Evolutionary conservation across 371 early-diverging fungal species (phyloP).

Genomic region (Batrachochytrium dendrobatidis): DNA sequence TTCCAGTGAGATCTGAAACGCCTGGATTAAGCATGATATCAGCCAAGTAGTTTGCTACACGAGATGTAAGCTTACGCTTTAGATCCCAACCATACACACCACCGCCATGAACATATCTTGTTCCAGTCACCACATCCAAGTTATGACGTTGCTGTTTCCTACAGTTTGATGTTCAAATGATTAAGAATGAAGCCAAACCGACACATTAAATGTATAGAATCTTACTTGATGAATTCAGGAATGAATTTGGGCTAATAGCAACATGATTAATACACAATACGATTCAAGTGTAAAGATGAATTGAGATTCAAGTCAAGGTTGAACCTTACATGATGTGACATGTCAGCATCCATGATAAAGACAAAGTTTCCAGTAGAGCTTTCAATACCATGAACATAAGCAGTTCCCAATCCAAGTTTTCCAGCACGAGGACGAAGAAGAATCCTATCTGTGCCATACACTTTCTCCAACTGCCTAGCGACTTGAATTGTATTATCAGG

Average conservation of each 20-base stretch:
- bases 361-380: conserved; percentile 91
- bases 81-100: conserved; percentile 99
- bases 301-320: neutral
- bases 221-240: conserved; percentile 80
- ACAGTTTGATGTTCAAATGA: neutral
- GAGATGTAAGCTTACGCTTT: conserved; percentile 92
- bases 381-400: conserved; percentile 94
- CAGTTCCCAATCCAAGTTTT: conserved; percentile 96
- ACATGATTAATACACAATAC: neutral
- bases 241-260: conserved; percentile 85
- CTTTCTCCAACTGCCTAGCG: conserved; percentile 75
- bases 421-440: conserved; percentile 89
- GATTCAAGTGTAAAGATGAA: conserved; percentile 3
- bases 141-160: conserved; percentile 71
- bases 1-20: conserved; percentile 94
- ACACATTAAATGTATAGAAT: neutral
- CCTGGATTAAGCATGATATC: conserved; percentile 83
- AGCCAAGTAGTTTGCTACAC: conserved; percentile 96
- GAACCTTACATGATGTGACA: conserved; percentile 87
- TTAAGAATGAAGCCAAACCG: neutral
- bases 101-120: conserved; percentile 84
- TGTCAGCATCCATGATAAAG: conserved; percentile 98
- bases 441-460: conserved; percentile 84
- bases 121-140: conserved; percentile 93
- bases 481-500: conserved; percentile 97